Evolutionary conservation across 2,329 filamentous ascomycete genomes (phyloP), one percentile per base, ranked within the genome.

Genomic region (Pseudocercospora fijiensis): DNA sequence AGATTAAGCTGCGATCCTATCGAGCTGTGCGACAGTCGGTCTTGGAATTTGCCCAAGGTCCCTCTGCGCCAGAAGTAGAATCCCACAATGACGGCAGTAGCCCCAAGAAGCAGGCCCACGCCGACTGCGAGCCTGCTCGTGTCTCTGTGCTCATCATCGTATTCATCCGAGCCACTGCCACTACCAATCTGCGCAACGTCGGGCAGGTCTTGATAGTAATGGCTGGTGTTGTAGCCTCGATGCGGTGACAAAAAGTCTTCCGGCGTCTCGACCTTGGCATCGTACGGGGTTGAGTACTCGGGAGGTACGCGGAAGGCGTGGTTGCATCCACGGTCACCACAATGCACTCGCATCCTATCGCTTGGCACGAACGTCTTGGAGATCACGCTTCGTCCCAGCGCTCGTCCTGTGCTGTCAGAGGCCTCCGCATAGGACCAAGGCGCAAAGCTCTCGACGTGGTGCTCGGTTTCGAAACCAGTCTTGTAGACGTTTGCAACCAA

Each of bases 381-480:
- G 20, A 77, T 71, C 7, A 71, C 69, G 57, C 74, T 76, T 18
- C 71, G 65, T 55, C 73, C 72, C 56, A 78, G 65, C 4, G 67
- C 59, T n/a, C 63, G 61, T 3, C 75, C 76, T 18, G 70, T 59
- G 6, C 24, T 65, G 62, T 77, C 73, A 8, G 76, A 26, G 16
- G 75, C 76, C 61, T 76, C 74, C 0, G 73, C 75, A 55, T 74
- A 76, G 1, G 71, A 60, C 74, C 74, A 77, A 0, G 57, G 58
- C 9, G 64, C 66, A 26, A 70, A 69, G 1, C 55, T 64, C 7
- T 69, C 64, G n/a, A 69, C 60, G 49, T 70, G 67, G 53, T 70
- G 69, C 58, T 71, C 71, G 11, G 77, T 79, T 71, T 83, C 82
- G 67, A 83, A 84, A 24, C 79, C 77, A 4, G 70, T 74, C 53